Conservation (phyloP, 108 stramenopile genomes). For the Aureococcus anophagefferens region DNA sequence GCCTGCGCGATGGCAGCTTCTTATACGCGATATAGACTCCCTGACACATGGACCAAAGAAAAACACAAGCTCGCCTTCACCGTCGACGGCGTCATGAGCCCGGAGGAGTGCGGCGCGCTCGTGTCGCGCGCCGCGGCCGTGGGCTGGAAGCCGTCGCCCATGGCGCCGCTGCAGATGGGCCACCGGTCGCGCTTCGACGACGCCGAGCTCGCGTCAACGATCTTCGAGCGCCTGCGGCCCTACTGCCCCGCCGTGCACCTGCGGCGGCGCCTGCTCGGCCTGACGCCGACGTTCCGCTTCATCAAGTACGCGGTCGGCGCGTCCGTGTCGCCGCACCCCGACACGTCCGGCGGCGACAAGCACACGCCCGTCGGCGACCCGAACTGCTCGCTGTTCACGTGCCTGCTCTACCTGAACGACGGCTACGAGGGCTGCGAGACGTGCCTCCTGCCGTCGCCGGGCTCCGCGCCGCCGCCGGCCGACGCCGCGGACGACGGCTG, state of each 20-base stretch:
- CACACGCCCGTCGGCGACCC: neutral
- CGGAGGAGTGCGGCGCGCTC: neutral
- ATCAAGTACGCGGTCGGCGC: neutral
- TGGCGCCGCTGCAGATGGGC: neutral
- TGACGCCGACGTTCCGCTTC: neutral
- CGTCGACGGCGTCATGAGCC: neutral
- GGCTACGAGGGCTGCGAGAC: slow-evolving; percentile 1
- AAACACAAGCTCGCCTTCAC: neutral
- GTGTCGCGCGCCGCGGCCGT: neutral
- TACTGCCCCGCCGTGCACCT: neutral
- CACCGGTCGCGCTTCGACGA: neutral
- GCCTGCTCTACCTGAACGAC: neutral
- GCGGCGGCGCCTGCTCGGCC: neutral
- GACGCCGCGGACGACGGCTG: neutral
- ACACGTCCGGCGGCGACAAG: neutral
- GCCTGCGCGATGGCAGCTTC: too few species aligned
- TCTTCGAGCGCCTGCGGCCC: neutral
- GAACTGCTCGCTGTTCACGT: neutral
- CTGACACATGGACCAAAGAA: neutral
- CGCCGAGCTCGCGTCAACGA: neutral
- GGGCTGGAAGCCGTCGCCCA: neutral
- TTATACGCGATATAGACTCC: too few species aligned
- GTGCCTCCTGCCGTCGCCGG: neutral
- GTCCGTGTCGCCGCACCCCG: neutral
- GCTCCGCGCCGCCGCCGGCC: neutral